A percentile compares a stretch with the other conserved stretches of the same genome.
Evolutionary conservation across 164 flowering plant species (phyloP).

Genomic region (Dillenia turbinata): DNA sequence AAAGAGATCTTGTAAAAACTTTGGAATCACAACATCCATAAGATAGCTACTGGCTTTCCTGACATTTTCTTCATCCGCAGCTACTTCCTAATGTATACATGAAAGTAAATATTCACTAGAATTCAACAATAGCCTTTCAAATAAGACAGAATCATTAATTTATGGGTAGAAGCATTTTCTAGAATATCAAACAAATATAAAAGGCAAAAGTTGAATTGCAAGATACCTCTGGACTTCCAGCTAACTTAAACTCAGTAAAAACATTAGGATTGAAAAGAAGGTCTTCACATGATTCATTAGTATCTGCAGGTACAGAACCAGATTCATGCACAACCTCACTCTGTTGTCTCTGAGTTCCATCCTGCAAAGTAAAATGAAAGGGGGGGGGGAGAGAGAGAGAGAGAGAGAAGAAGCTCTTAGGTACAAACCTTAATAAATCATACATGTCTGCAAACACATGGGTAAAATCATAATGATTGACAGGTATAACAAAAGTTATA

Average conservation of each 20-base stretch:
- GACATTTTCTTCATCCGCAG: constrained; percentile 84
- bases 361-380: constrained; percentile 21
- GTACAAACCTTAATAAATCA: too few relatives aligned
- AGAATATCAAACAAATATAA: background rate
- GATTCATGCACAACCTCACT: constrained; percentile 19
- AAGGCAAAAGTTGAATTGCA: background rate
- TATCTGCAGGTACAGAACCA: constrained; percentile 28
- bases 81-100: constrained; percentile 54
- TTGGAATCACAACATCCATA: constrained; percentile 72
- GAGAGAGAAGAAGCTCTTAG: too few relatives aligned
- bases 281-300: constrained; percentile 30
- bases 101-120: background rate
- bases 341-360: constrained; percentile 17
- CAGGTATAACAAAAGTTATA: too few relatives aligned
- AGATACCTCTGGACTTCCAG: constrained; percentile 67
- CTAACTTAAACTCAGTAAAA: constrained; percentile 82
- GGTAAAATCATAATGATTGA: too few relatives aligned
- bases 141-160: too few relatives aligned
- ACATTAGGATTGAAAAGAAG: constrained; percentile 84
- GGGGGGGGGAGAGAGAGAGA: too few relatives aligned
- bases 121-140: background rate
- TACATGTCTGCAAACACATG: too few relatives aligned
- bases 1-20: constrained; percentile 90
- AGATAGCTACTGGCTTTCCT: constrained; percentile 73
- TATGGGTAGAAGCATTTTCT: too few relatives aligned